Evolutionary conservation across 192 early-diverging fungal species (phyloP).

Genomic region (Dissophora ornata): DNA sequence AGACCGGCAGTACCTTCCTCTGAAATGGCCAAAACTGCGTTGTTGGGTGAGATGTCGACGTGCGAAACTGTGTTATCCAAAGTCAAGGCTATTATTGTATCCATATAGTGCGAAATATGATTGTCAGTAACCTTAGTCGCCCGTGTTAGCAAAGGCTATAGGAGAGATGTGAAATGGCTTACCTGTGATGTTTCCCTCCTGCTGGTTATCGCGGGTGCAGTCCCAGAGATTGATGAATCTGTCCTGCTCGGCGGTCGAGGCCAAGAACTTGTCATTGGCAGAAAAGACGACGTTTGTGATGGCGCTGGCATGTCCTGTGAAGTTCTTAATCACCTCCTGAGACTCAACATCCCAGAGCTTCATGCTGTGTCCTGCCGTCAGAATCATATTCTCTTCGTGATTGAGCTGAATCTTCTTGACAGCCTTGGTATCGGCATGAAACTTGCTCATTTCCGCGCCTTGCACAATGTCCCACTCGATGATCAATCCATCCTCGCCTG

Average conservation of each 20-base stretch:
- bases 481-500: slow-evolving; percentile 61
- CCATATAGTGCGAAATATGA: too few relatives aligned
- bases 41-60: slow-evolving; percentile 58
- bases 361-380: slow-evolving; percentile 66
- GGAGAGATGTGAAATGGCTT: too few relatives aligned
- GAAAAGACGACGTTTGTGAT: slow-evolving; percentile 63
- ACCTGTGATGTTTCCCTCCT: slow-evolving; percentile 58
- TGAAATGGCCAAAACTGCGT: slow-evolving; percentile 62
- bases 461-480: slow-evolving; percentile 68
- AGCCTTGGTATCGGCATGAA: slow-evolving; percentile 62
- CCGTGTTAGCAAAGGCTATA: too few relatives aligned
- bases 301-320: slow-evolving; percentile 64
- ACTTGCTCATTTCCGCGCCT: slow-evolving; percentile 59
- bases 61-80: slow-evolving; percentile 60
- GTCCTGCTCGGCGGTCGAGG: slow-evolving; percentile 62
- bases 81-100: slow-evolving; percentile 54
- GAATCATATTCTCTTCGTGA: slow-evolving; percentile 62
- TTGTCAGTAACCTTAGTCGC: too few relatives aligned
- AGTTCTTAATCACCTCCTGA: slow-evolving; percentile 59
- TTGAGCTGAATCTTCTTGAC: slow-evolving; percentile 60
- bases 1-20: slow-evolving; percentile 64
- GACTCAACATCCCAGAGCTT: slow-evolving; percentile 63
- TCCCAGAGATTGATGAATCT: slow-evolving; percentile 70
- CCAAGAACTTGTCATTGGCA: slow-evolving; percentile 59
- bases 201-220: slow-evolving; percentile 47